Base-by-base conservation (phyloP, 2,329 filamentous ascomycete species). In the Aspergillus japonicus region DNA sequence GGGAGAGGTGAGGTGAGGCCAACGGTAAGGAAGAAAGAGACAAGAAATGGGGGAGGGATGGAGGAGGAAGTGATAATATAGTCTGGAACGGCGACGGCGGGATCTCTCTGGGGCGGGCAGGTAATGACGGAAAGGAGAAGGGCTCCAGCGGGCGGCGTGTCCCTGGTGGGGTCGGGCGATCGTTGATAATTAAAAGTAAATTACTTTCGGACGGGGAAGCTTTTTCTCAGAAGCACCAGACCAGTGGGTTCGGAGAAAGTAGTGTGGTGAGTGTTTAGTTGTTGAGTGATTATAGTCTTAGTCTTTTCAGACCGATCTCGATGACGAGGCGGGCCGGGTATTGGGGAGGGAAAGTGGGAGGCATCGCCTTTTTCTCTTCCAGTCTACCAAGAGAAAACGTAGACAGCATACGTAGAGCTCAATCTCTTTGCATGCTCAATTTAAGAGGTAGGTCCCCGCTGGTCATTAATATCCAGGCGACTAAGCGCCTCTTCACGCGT, bases 141-240 rank as follows among this genome's bases (percentile, higher is more conserved):
- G 50, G 33, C 51, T 49, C 50, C 56, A 58, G 49, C 44, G 57
- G 54, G 50, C 57, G 53, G 59, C 50, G 52, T 57, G 50, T 60
- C 35, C 57, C 47, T 54, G 55, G 64, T 66, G 64, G 64, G 63
- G 63, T 63, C 61, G 59, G 50, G 50, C 58, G 64, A 66, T 65
- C 63, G 59, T 47, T 60, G 53, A 58, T 62, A 62, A 66, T 65
- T 62, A 44, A 61, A 61, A 56, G 56, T 56, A 62, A 65, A 64
- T 65, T 64, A 62, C 53, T 52, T 44, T 49, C 39, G 48, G 31
- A 53, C 48, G 54, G 54, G 59, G 47, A 39, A 54, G 53, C 53
- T 55, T 55, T 44, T 47, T 48, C 39, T 44, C 39, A 44, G 39
- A 44, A 44, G 39, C 16, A 44, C 39, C 39, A 55, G 47, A 55